Conservation (phyloP, 2,329 filamentous ascomycete species). For the Fusarium caatingaense region DNA sequence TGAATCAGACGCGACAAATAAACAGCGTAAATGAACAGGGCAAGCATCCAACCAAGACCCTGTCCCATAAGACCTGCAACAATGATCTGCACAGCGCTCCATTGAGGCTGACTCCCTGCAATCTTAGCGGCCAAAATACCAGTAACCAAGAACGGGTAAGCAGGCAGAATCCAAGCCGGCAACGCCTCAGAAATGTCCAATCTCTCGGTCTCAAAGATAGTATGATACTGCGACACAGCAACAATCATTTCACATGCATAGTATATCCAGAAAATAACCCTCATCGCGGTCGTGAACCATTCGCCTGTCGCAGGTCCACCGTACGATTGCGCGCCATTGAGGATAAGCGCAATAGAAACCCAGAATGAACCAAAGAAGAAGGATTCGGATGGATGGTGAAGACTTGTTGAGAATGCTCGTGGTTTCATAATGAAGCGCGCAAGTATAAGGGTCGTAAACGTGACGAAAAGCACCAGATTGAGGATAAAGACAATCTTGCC, state of each 20-base stretch:
- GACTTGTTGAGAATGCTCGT: slow-evolving; percentile 9
- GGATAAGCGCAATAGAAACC: slow-evolving; percentile 17
- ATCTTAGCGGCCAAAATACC: slow-evolving; percentile 19
- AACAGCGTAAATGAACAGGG: slow-evolving; percentile 23
- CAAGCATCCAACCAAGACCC: slow-evolving; percentile 26
- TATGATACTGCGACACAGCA: slow-evolving; percentile 14
- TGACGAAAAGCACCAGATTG: slow-evolving; percentile 14
- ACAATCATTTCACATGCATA: slow-evolving; percentile 30
- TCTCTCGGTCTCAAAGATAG: slow-evolving; percentile 16
- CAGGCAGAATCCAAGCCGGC: slow-evolving; percentile 15
- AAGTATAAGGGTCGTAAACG: slow-evolving; percentile 6
- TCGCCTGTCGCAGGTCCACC: slow-evolving; percentile 8
- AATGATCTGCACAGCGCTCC: slow-evolving; percentile 20
- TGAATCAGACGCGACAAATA: slow-evolving; percentile 24
- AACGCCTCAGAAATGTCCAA: slow-evolving; percentile 14
- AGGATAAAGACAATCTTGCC: slow-evolving; percentile 24
- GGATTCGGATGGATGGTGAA: slow-evolving; percentile 21
- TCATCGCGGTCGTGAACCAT: slow-evolving; percentile 11
- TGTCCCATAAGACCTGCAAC: slow-evolving; percentile 24
- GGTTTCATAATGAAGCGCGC: slow-evolving; percentile 15
- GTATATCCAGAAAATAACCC: slow-evolving; percentile 20
- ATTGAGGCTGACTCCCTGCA: slow-evolving; percentile 10
- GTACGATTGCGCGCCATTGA: slow-evolving; percentile 21
- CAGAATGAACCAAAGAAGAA: slow-evolving; percentile 22
- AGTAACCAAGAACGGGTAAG: slow-evolving; percentile 26